Evolutionary conservation across 345 rosid species (phyloP).

Genomic region (Populus alba): DNA sequence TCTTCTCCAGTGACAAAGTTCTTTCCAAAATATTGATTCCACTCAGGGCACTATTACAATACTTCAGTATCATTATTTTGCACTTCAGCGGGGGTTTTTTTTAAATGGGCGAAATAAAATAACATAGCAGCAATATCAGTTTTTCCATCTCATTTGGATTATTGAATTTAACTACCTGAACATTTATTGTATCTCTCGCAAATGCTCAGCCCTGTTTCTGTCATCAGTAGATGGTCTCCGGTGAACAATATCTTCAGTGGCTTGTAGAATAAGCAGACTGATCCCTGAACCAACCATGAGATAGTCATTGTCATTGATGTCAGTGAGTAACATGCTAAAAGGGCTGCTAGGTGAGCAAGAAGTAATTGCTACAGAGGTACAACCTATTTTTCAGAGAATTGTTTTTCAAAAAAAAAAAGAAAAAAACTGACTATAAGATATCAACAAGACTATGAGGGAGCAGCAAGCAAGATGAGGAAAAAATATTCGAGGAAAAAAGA

Average conservation of each 20-base stretch:
- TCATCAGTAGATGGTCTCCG: conserved; percentile 37
- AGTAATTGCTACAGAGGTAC: neutral
- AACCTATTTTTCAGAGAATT: neutral
- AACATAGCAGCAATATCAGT: neutral
- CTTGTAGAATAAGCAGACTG: conserved; percentile 37
- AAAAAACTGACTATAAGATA: neutral
- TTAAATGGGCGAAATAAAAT: neutral
- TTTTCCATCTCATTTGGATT: neutral
- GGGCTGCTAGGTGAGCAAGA: neutral
- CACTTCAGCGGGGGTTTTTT: neutral
- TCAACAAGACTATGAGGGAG: neutral
- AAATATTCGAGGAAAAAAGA: neutral
- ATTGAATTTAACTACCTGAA: conserved; percentile 27
- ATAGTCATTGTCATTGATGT: neutral
- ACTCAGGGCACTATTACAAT: neutral
- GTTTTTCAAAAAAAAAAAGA: neutral
- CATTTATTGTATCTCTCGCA: conserved; percentile 25
- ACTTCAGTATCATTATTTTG: neutral
- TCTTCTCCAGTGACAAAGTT: neutral
- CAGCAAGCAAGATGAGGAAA: neutral
- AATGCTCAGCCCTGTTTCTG: conserved; percentile 33
- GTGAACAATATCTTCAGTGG: conserved; percentile 33
- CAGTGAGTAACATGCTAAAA: neutral
- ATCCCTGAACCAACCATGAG: conserved; percentile 28
- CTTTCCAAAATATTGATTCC: neutral